Evolutionary conservation across 2,329 filamentous ascomycete genomes (phyloP).

Genomic region (Claviceps maximensis): DNA sequence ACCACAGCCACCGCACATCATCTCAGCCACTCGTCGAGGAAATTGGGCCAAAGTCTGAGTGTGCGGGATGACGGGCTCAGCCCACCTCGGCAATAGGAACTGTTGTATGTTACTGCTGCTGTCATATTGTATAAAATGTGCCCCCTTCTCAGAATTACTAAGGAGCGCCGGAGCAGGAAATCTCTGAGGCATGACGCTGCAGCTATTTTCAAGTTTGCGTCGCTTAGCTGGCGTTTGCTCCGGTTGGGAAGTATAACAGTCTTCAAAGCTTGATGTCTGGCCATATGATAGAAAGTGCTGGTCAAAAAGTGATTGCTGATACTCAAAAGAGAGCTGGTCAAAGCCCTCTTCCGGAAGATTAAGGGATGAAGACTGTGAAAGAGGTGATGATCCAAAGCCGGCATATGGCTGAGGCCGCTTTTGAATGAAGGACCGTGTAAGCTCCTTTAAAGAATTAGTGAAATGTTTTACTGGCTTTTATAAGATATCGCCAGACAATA

Average conservation of each 20-base stretch:
- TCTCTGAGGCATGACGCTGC: slow-evolving; percentile 18
- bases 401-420: slow-evolving; percentile 17
- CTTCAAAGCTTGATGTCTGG: slow-evolving; percentile 17
- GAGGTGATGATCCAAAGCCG: slow-evolving; percentile 12
- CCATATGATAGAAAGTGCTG: slow-evolving; percentile 19
- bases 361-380: slow-evolving; percentile 10
- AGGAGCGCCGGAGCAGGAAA: slow-evolving; percentile 5
- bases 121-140: background rate
- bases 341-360: slow-evolving; percentile 8
- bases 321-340: slow-evolving; percentile 8
- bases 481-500: background rate
- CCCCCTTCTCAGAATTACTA: background rate
- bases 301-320: slow-evolving; percentile 13
- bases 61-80: slow-evolving; percentile 10
- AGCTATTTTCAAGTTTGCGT: slow-evolving; percentile 16
- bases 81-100: slow-evolving; percentile 12
- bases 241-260: slow-evolving; percentile 15
- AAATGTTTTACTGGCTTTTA: slow-evolving; percentile 7
- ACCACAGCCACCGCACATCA: slow-evolving; percentile 22
- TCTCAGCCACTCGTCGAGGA: slow-evolving; percentile 16
- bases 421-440: slow-evolving; percentile 14
- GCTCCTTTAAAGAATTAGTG: slow-evolving; percentile 25
- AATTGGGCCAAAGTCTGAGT: slow-evolving; percentile 15
- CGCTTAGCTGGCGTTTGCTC: slow-evolving; percentile 18
- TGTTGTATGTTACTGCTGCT: slow-evolving; percentile 8